These are phyloP conservation scores for Prunus mira DNA, from an alignment of 306 rosid species.

Conservation along the genomic window DNA sequence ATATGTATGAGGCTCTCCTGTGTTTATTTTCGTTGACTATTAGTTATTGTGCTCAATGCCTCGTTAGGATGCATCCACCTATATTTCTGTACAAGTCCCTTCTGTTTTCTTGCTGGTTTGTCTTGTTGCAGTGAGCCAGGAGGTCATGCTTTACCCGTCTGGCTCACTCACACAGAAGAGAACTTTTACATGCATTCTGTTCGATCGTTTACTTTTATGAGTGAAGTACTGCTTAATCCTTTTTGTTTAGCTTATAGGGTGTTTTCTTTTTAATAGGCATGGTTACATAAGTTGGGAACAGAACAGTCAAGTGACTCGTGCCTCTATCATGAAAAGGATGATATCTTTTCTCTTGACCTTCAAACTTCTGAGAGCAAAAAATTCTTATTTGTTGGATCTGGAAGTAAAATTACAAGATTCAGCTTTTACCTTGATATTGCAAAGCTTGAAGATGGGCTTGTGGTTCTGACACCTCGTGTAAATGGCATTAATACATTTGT, in stretches of 20 bases:
- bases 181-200: background rate
- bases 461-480: slow-evolving; percentile 69
- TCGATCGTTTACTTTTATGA: background rate
- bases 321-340: slow-evolving; percentile 79
- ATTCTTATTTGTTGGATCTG: slow-evolving; percentile 80
- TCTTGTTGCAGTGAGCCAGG: background rate
- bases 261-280: slow-evolving; percentile 51
- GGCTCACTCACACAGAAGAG: background rate
- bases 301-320: slow-evolving; percentile 69
- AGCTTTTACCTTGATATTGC: slow-evolving; percentile 81
- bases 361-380: slow-evolving; percentile 76
- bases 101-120: background rate
- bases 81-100: background rate
- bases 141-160: background rate
- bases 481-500: slow-evolving; percentile 72
- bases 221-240: background rate
- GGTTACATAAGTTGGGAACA: slow-evolving; percentile 75
- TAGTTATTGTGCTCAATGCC: background rate
- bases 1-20: background rate
- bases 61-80: background rate
- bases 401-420: slow-evolving; percentile 80
- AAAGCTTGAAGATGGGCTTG: slow-evolving; percentile 69
- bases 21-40: background rate
- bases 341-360: slow-evolving; percentile 74
- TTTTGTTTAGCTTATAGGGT: slow-evolving; percentile 13